Evolutionary conservation across 2,329 filamentous ascomycete species (phyloP).

Genomic region (Talaromyces albobiverticillius): DNA sequence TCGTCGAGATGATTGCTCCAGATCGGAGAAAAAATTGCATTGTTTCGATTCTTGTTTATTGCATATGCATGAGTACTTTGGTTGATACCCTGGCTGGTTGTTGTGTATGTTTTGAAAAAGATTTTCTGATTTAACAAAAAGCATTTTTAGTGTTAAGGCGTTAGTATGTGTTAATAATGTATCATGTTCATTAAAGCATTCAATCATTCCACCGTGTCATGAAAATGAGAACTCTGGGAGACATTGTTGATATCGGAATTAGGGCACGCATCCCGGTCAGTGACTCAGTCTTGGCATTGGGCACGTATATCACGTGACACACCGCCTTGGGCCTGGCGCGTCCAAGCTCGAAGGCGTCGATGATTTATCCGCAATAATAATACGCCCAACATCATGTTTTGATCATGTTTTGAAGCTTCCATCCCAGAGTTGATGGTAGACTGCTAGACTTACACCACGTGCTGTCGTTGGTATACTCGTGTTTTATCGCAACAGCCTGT

Average conservation of each 20-base stretch:
- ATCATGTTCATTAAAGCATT: too few species aligned
- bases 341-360: not conserved
- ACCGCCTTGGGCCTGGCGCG: not conserved
- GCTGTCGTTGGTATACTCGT: not conserved
- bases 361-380: too few species aligned
- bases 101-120: not conserved
- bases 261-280: too few species aligned
- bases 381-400: not conserved
- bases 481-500: not conserved
- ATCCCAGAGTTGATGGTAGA: not conserved
- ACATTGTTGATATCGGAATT: too few species aligned
- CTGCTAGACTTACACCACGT: not conserved
- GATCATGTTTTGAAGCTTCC: not conserved
- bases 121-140: not conserved
- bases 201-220: too few species aligned
- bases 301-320: slow-evolving; percentile 17
- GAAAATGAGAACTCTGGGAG: too few species aligned
- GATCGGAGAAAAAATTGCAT: not conserved
- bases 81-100: slow-evolving; percentile 12
- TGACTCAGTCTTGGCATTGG: slow-evolving; percentile 17
- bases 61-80: slow-evolving; percentile 13
- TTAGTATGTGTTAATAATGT: not conserved
- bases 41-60: not conserved
- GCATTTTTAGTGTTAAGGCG: not conserved
- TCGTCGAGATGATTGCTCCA: slow-evolving; percentile 13